phyloP scores from a whole-genome alignment of 2,329 filamentous ascomycete species.

The Ciborinia camelliae region DNA sequence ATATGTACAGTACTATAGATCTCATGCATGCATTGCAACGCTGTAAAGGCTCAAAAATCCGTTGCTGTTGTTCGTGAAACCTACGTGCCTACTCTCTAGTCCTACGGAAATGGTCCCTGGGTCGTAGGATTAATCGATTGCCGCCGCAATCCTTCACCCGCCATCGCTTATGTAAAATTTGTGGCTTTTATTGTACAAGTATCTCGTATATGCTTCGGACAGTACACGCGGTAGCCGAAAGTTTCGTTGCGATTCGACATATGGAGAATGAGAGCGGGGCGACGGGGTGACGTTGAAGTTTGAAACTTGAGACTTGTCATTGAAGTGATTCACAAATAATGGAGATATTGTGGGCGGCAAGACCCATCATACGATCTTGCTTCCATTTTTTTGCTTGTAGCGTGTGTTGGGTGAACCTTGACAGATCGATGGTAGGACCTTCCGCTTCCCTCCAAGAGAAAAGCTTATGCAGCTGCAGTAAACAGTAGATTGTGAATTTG shows the following conservation, averaged over 20 bases:
- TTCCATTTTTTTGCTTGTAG: not conserved
- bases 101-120: not conserved
- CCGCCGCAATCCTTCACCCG: constrained; percentile 1
- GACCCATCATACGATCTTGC: constrained; percentile 8
- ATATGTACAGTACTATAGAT: too few relatives aligned
- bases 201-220: not conserved
- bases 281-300: constrained; percentile 12
- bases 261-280: constrained; percentile 9
- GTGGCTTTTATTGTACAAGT: not conserved
- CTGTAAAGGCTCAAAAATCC: not conserved
- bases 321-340: constrained; percentile 5
- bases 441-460: not conserved
- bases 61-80: constrained; percentile 2
- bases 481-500: not conserved
- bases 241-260: not conserved
- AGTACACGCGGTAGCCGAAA: constrained; percentile 2
- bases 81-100: constrained; percentile 8
- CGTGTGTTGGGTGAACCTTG: not conserved
- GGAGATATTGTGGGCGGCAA: not conserved
- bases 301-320: constrained; percentile 4
- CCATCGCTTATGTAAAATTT: not conserved
- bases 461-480: not conserved
- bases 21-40: not conserved
- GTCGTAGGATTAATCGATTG: not conserved
- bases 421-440: constrained; percentile 2